Evolutionary conservation across 2,329 filamentous ascomycete genomes (phyloP).

Genomic region (Colletotrichum tropicicola): DNA sequence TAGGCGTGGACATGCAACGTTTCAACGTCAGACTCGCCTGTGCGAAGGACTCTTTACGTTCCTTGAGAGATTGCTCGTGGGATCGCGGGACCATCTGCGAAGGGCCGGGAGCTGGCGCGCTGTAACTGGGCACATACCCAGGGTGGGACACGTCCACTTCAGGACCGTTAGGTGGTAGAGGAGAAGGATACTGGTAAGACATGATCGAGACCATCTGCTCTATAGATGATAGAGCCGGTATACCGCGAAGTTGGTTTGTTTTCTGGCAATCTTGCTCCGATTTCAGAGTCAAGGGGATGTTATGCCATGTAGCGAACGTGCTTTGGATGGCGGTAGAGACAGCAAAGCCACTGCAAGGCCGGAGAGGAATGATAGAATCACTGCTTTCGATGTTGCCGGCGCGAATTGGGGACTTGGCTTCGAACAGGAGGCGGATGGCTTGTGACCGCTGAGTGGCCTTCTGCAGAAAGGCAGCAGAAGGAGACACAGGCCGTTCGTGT

Average conservation of each 20-base stretch:
- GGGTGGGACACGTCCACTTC: constrained; percentile 52
- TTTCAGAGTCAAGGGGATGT: constrained; percentile 34
- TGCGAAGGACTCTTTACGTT: constrained; percentile 47
- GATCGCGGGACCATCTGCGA: constrained; percentile 4
- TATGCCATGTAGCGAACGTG: not conserved
- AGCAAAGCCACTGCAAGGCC: not conserved
- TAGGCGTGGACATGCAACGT: constrained; percentile 60
- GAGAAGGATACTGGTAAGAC: constrained; percentile 58
- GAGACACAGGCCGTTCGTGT: not conserved
- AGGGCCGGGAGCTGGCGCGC: constrained; percentile 38
- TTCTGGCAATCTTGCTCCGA: constrained; percentile 40
- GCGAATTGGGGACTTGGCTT: not conserved
- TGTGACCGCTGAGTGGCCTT: not conserved
- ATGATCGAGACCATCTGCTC: constrained; percentile 52
- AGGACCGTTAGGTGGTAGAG: constrained; percentile 49
- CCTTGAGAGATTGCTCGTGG: constrained; percentile 37
- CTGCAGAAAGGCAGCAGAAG: not conserved
- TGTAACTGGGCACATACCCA: constrained; percentile 44
- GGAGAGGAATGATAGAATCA: not conserved
- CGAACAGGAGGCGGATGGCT: not conserved
- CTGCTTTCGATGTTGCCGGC: not conserved
- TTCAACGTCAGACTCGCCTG: constrained; percentile 51
- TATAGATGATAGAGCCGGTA: constrained; percentile 36
- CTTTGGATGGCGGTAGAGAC: not conserved
- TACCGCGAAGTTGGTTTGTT: constrained; percentile 37